phyloP scores from a whole-genome alignment of 2,329 filamentous ascomycete species.

The Colletotrichum magnum region DNA sequence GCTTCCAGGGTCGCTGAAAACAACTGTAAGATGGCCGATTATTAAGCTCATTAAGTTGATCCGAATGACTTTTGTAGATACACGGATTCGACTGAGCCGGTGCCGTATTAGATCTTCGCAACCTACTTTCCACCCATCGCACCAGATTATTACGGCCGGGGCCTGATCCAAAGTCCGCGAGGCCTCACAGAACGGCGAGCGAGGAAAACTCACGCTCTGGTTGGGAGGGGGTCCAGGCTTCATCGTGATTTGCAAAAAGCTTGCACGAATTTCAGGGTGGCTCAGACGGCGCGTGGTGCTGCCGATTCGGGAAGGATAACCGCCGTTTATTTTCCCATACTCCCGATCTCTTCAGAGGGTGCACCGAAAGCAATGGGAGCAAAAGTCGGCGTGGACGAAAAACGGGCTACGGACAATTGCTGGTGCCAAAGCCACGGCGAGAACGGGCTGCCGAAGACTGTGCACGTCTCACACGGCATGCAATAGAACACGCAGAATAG shows the following conservation, averaged over 20 bases:
- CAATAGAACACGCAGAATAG: slow-evolving; percentile 20
- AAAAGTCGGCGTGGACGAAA: not conserved
- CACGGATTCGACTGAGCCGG: not conserved
- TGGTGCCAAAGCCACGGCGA: not conserved
- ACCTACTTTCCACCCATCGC: not conserved
- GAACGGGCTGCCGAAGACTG: not conserved
- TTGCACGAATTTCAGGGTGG: not conserved
- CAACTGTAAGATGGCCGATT: not conserved
- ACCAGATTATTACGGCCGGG: not conserved
- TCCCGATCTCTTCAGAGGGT: not conserved
- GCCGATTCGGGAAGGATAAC: not conserved
- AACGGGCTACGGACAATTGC: not conserved
- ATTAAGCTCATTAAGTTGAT: not conserved
- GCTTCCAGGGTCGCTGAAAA: not conserved
- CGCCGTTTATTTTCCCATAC: too few relatives aligned
- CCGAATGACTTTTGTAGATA: not conserved
- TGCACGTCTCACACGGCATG: slow-evolving; percentile 7
- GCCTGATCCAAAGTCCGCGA: not conserved
- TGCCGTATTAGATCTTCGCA: not conserved
- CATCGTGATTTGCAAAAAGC: not conserved
- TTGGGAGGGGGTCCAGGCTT: not conserved
- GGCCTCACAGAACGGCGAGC: not conserved
- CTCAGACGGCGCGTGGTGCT: slow-evolving; percentile 8
- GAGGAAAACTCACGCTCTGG: slow-evolving; percentile 5
- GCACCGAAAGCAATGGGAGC: not conserved